Evolutionary conservation across 2,329 filamentous ascomycete species (phyloP), one percentile per base, ranked within the genome.

Genomic region (Dendryphion nanum): DNA sequence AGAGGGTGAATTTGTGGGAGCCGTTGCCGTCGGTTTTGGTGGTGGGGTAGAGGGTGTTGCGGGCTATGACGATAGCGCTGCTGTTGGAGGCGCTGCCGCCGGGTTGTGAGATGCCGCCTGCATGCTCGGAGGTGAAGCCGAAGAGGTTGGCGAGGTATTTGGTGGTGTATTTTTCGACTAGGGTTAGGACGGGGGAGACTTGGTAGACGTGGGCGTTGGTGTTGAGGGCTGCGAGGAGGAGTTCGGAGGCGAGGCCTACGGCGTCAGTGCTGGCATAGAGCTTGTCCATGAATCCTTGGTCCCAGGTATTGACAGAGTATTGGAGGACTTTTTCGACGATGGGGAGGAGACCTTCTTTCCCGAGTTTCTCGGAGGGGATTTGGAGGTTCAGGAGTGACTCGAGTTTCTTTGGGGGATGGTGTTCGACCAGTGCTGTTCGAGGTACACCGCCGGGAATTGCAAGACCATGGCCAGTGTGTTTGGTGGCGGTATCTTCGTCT

Each of bases 271-370:
- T 85, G n/a, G 86, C 81, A 66, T 96, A 97, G 14, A 97, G 74
- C 70, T 98, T 97, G 69, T 96, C 90, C 58, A 97, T 70, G 67
- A 97, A 98, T 8, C 91, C 91, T 67, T 95, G 90, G 58, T 95
- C 86, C 87, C 90, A 97, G n/a, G 91, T 96, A 69, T 98, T 98
- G 59, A 97, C 91, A 57, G 86, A 93, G 66, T 94, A 89, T 47
- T 79, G 76, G 29, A 97, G 74, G 15, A 96, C 75, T 43, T 82
- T 78, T 49, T 81, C 72, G 31, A 95, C 76, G 3, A 80, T 40
- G 2, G 57, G 38, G 13, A 74, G 28, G 10, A 75, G 45, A 6
- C 69, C 71, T 8, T 68, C 61, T 44, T 67, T 72, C 17, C 72
- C 70, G 2, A 57, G 50, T 13, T 61, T 57, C 26, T 61, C 23